Evolutionary conservation across 1,284 basidiomycete genomes (phyloP).

Genomic region (Bothia castanella): DNA sequence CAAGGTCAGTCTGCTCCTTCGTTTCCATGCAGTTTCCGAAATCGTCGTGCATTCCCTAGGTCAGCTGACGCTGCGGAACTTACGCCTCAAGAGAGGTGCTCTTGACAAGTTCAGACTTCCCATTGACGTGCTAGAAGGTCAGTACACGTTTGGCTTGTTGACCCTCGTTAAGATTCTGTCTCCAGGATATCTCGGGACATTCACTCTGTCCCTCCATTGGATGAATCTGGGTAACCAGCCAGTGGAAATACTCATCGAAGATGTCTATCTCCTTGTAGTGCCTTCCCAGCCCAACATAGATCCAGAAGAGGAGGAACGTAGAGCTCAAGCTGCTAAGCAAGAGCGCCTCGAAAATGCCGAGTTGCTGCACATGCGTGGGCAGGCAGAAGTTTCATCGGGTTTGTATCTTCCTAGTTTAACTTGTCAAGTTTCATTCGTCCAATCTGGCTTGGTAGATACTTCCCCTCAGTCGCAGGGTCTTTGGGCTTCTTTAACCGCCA

Average conservation of each 20-base stretch:
- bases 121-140: slow-evolving; percentile 93
- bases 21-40: not conserved
- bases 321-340: slow-evolving; percentile 83
- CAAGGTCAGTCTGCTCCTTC: slow-evolving; percentile 54
- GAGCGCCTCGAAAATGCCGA: slow-evolving; percentile 90
- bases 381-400: slow-evolving; percentile 54
- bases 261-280: slow-evolving; percentile 92
- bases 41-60: slow-evolving; percentile 46
- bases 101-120: slow-evolving; percentile 96
- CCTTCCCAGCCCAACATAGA: slow-evolving; percentile 75
- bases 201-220: slow-evolving; percentile 95
- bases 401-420: slow-evolving; percentile 13
- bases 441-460: slow-evolving; percentile 40
- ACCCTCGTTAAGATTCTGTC: not conserved
- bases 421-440: not conserved
- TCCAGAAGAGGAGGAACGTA: slow-evolving; percentile 80
- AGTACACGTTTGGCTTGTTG: not conserved
- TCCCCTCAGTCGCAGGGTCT: slow-evolving; percentile 79
- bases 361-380: slow-evolving; percentile 71
- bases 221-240: slow-evolving; percentile 92
- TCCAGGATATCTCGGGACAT: slow-evolving; percentile 87
- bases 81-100: slow-evolving; percentile 90
- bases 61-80: slow-evolving; percentile 75
- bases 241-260: slow-evolving; percentile 88
- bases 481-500: slow-evolving; percentile 81